A percentile compares a stretch with the other conserved stretches of the same genome.
phyloP scores from a whole-genome alignment of 2,329 filamentous ascomycete species.

The Mollisiaceae sp. region DNA sequence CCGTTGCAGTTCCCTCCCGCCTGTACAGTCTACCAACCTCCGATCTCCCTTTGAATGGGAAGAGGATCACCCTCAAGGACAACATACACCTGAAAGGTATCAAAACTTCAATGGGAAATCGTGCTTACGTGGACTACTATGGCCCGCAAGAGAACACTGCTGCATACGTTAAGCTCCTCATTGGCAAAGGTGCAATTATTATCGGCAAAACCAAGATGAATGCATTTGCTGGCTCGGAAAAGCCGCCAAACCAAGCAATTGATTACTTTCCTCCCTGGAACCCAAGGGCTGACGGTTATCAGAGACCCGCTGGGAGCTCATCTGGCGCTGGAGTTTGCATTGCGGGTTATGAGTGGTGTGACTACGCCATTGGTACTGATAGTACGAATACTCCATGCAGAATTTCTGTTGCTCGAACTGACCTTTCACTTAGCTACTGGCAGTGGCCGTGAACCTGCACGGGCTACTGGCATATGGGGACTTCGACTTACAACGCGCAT shows the following conservation, averaged over 20 bases:
- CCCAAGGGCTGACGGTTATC: slow-evolving; percentile 51
- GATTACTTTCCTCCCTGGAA: slow-evolving; percentile 46
- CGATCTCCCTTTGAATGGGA: slow-evolving; percentile 53
- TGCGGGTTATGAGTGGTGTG: slow-evolving; percentile 51
- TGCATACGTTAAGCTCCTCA: slow-evolving; percentile 55
- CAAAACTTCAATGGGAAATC: slow-evolving; percentile 58
- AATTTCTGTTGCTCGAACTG: neutral
- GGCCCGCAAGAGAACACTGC: slow-evolving; percentile 51
- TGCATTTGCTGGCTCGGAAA: slow-evolving; percentile 46
- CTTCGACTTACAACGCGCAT: neutral
- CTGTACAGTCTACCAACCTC: slow-evolving; percentile 42
- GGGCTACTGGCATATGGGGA: neutral
- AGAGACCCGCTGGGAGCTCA: slow-evolving; percentile 51
- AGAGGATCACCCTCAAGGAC: slow-evolving; percentile 64
- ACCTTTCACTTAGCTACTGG: neutral
- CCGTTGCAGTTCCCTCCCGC: slow-evolving; percentile 67
- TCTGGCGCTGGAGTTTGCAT: slow-evolving; percentile 54
- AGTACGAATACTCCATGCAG: slow-evolving; percentile 28
- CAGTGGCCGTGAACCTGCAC: too few species aligned
- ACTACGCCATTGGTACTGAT: slow-evolving; percentile 53
- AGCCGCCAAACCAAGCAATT: slow-evolving; percentile 47
- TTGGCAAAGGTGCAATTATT: slow-evolving; percentile 62
- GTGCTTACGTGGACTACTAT: slow-evolving; percentile 60
- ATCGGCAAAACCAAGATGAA: slow-evolving; percentile 56
- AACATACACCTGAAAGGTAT: slow-evolving; percentile 62